Percentiles rank a stretch among this genome's conserved stretches.
phyloP scores from a whole-genome alignment of 2,329 filamentous ascomycete genomes.

The Cryphonectria naterciae region DNA sequence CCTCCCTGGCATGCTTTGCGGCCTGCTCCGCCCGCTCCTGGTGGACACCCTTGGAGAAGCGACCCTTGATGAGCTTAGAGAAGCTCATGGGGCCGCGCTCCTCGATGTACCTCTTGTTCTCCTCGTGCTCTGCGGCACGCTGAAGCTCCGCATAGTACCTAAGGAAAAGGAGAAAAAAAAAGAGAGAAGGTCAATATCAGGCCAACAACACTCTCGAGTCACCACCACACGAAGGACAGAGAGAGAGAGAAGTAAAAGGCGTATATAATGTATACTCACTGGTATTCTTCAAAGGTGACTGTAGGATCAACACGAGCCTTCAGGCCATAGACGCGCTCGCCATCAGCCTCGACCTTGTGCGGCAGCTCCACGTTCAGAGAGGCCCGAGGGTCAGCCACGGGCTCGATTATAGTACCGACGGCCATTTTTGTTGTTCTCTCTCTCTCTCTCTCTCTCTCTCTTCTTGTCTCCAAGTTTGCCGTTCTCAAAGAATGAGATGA shows the following conservation, averaged over 20 bases:
- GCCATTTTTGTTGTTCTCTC: slow-evolving; percentile 16
- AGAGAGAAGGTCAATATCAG: not conserved
- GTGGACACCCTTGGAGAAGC: slow-evolving; percentile 22
- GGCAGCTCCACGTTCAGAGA: not conserved
- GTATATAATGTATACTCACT: slow-evolving; percentile 12
- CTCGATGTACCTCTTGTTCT: slow-evolving; percentile 15
- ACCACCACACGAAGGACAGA: not conserved
- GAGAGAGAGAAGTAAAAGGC: not conserved
- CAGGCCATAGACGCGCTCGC: slow-evolving; percentile 8
- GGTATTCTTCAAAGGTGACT: slow-evolving; percentile 22
- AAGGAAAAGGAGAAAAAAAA: not conserved
- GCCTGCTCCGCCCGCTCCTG: slow-evolving; percentile 17
- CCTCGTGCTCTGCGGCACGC: slow-evolving; percentile 19
- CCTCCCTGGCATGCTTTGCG: slow-evolving; percentile 5
- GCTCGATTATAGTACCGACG: slow-evolving; percentile 19
- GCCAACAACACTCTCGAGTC: not conserved
- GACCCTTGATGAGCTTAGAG: slow-evolving; percentile 20
- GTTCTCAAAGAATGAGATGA: too few species aligned
- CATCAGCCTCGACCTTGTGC: not conserved
- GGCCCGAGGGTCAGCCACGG: slow-evolving; percentile 20
- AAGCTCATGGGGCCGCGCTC: slow-evolving; percentile 19
- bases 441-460: not conserved
- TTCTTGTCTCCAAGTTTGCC: not conserved
- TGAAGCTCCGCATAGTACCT: slow-evolving; percentile 21
- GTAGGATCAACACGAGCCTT: slow-evolving; percentile 19